Conservation (phyloP, 352 stramenopile genomes). For the Globisporangium parvum region DNA sequence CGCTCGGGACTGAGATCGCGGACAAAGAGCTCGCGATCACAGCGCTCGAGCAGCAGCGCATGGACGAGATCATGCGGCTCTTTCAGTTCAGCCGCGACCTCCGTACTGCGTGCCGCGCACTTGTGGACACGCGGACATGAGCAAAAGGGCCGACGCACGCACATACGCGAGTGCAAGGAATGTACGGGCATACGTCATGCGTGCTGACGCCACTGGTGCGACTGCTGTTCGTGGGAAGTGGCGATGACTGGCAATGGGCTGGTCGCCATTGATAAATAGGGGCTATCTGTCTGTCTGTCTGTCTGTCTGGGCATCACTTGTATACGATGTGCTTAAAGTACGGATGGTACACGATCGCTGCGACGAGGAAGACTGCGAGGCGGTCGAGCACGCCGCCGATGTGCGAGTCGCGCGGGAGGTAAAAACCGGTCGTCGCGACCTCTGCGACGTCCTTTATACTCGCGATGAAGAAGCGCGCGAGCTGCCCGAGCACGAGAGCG, state of each 20-base stretch:
- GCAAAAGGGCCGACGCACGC: neutral
- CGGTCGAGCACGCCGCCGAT: conserved; percentile 37
- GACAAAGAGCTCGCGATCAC: conserved; percentile 15
- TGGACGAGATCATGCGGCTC: conserved; percentile 20
- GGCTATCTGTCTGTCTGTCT: conserved; percentile 1
- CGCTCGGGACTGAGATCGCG: conserved; percentile 16
- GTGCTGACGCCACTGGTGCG: too few relatives aligned
- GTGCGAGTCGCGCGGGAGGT: conserved; percentile 23
- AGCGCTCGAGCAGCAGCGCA: conserved; percentile 15
- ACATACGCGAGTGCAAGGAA: too few relatives aligned
- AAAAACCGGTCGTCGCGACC: conserved; percentile 39
- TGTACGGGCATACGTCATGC: too few relatives aligned
- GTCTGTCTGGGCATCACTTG: neutral
- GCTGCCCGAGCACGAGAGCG: conserved; percentile 32
- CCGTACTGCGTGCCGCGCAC: conserved; percentile 8
- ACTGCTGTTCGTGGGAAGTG: too few relatives aligned
- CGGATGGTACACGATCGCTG: conserved; percentile 41
- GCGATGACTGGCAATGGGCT: too few relatives aligned
- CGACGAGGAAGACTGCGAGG: conserved; percentile 36
- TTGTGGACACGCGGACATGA: conserved; percentile 2
- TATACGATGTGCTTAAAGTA: conserved; percentile 33
- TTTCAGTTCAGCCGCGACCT: conserved; percentile 24
- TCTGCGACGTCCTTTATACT: conserved; percentile 38
- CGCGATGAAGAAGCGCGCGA: conserved; percentile 27
- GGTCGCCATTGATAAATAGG: neutral